Evolutionary conservation across 176 grass and related monocot species (phyloP).

Genomic region (Eragrostis nindensis): DNA sequence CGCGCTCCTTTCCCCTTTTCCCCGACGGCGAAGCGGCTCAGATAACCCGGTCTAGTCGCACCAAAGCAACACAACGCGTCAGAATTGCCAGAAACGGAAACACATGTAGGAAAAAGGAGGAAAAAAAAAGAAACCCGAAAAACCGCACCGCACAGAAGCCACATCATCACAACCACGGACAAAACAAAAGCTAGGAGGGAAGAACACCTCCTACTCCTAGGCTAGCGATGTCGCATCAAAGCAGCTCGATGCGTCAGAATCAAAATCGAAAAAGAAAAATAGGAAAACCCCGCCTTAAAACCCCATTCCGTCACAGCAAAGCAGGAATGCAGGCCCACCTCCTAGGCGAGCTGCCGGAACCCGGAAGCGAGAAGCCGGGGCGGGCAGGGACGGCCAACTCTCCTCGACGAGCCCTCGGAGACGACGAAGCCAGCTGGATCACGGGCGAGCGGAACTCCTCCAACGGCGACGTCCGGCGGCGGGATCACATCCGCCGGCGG

Average conservation of each 20-base stretch:
- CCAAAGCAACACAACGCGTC: constrained; percentile 7
- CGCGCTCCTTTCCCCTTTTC: constrained; percentile 4
- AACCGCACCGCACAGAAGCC: neutral
- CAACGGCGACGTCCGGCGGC: neutral
- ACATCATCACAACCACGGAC: neutral
- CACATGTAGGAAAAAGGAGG: neutral
- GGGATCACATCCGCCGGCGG: neutral
- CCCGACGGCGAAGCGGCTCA: neutral
- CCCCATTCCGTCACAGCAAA: neutral
- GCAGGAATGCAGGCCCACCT: neutral
- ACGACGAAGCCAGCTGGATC: neutral
- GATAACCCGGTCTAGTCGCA: neutral
- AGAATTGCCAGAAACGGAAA: neutral
- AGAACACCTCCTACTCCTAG: neutral
- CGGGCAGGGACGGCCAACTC: neutral
- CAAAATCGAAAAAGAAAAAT: neutral
- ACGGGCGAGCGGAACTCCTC: neutral
- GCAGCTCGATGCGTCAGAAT: constrained; percentile 19
- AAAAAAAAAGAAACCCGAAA: neutral
- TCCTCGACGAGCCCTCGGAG: neutral
- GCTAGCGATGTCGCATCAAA: neutral
- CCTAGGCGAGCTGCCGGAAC: neutral
- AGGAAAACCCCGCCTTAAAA: constrained; percentile 5
- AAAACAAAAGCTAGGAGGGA: neutral
- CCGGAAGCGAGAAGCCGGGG: neutral